Conservation (phyloP, 1,139 yeast genomes). For the Magnusiomyces ingens region DNA sequence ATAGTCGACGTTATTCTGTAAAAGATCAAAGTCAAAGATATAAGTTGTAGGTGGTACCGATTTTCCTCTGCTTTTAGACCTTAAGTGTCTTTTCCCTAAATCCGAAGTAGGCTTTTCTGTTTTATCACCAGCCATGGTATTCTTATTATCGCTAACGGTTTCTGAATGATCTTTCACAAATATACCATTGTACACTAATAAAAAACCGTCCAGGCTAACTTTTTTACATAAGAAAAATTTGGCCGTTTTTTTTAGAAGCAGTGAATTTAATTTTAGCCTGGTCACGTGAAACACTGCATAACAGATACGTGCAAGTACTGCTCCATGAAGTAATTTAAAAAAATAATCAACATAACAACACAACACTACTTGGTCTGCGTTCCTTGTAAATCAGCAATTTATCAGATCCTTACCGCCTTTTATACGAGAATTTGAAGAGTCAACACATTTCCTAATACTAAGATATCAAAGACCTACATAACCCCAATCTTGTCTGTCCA, state of each 20-base stretch:
- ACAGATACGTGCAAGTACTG: not conserved
- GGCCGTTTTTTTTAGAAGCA: too few relatives aligned
- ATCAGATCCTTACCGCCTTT: not conserved
- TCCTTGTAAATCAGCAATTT: not conserved
- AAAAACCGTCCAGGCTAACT: too few relatives aligned
- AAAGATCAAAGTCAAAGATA: slow-evolving; percentile 4
- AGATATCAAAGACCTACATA: not conserved
- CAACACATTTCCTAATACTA: not conserved
- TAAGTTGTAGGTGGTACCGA: not conserved
- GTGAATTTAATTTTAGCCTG: too few relatives aligned
- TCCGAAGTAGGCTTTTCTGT: not conserved
- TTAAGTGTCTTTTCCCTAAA: not conserved
- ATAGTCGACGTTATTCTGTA: too few relatives aligned
- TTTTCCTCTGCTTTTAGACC: slow-evolving; percentile 1
- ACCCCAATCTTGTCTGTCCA: not conserved
- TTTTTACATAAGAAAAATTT: too few relatives aligned
- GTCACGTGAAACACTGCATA: not conserved
- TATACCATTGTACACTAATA: too few relatives aligned
- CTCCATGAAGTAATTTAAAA: not conserved
- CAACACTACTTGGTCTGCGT: too few relatives aligned
- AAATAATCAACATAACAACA: not conserved
- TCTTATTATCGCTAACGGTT: too few relatives aligned
- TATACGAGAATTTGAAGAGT: not conserved
- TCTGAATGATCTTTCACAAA: not conserved
- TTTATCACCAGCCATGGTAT: not conserved